Percentiles rank a stretch among this genome's conserved stretches.
These are phyloP conservation scores for Amanita phalloides DNA, from an alignment of 768 basidiomycete genomes.

Conservation along the genomic window DNA sequence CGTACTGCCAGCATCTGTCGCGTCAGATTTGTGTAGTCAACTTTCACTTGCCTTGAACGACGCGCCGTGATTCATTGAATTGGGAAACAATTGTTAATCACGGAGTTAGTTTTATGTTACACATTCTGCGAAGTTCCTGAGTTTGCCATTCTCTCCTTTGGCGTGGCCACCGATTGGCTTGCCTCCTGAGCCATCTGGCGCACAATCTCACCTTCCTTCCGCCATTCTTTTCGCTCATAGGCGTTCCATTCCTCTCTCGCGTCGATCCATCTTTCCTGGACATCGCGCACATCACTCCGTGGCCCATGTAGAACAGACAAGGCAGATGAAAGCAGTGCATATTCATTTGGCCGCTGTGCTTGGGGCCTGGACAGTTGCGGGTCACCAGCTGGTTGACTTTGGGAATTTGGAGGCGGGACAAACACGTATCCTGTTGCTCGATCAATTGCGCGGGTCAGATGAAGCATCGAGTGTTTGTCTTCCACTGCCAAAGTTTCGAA, in stretches of 20 bases:
- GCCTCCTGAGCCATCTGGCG: constrained; percentile 19
- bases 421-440: constrained; percentile 90
- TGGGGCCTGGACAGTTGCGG: constrained; percentile 17
- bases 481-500: constrained; percentile 98
- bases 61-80: too few species aligned
- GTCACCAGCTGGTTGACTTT: constrained; percentile 20
- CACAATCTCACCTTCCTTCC: constrained; percentile 54
- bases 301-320: constrained; percentile 40
- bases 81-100: too few species aligned
- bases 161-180: not conserved
- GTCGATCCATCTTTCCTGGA: constrained; percentile 95
- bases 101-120: too few species aligned
- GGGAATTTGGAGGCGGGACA: constrained; percentile 36
- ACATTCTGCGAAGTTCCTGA: too few species aligned
- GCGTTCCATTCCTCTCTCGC: constrained; percentile 74
- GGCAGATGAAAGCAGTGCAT: constrained; percentile 58
- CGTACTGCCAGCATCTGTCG: too few species aligned
- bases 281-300: constrained; percentile 51
- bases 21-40: too few species aligned
- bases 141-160: not conserved
- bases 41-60: too few species aligned
- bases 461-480: constrained; percentile 93
- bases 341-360: constrained; percentile 49
- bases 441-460: constrained; percentile 76
- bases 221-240: constrained; percentile 69